Evolutionary conservation across 176 grass and related monocot genomes (phyloP).

Genomic region (maize (Zea mays)): DNA sequence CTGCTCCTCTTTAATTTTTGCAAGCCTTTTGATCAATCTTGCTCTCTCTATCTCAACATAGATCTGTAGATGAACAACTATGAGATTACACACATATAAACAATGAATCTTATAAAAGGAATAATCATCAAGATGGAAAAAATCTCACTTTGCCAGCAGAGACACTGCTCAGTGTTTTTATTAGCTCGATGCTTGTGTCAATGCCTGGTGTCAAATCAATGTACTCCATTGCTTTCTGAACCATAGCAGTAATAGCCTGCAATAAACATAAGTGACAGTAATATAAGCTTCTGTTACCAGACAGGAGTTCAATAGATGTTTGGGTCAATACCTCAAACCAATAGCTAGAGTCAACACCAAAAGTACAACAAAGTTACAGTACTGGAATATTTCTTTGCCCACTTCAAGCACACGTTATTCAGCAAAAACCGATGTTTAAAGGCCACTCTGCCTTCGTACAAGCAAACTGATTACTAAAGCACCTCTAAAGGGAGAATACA

Average conservation of each 20-base stretch:
- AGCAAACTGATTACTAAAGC: not conserved
- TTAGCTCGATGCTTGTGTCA: conserved; percentile 78
- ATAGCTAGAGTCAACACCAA: not conserved
- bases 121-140: conserved; percentile 5
- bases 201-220: conserved; percentile 85
- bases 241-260: conserved; percentile 87
- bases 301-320: not conserved
- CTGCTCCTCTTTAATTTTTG: conserved; percentile 91
- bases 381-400: not conserved
- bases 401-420: not conserved
- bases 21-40: conserved; percentile 91
- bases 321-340: not conserved
- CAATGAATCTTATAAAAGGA: not conserved
- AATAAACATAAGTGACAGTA: conserved; percentile 3
- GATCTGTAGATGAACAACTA: conserved; percentile 52
- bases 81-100: conserved; percentile 21
- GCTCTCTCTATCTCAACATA: conserved; percentile 98
- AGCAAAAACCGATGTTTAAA: not conserved
- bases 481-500: too few species aligned
- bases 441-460: not conserved
- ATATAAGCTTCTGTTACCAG: not conserved
- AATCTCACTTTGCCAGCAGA: conserved; percentile 84
- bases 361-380: not conserved
- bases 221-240: conserved; percentile 97
- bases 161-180: conserved; percentile 84